Evolutionary conservation across 768 basidiomycete species (phyloP).

Genomic region (Suillus subaureus): DNA sequence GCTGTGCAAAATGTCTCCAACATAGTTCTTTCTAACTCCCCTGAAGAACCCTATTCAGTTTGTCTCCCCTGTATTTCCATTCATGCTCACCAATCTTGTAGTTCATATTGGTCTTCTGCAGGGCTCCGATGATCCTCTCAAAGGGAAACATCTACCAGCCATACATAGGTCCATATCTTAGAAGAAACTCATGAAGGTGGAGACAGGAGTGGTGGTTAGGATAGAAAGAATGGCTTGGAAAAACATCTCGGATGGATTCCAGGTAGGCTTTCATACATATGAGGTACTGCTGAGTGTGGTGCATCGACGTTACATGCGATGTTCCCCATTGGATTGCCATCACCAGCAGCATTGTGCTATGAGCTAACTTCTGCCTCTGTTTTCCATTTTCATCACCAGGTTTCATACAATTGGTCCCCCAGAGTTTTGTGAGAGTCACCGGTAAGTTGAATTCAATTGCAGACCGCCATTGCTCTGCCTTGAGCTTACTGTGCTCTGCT

Average conservation of each 20-base stretch:
- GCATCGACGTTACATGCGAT: conserved; percentile 19
- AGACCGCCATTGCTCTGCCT: conserved; percentile 35
- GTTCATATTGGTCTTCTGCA: conserved; percentile 29
- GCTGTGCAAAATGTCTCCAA: conserved; percentile 7
- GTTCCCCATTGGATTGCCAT: conserved; percentile 28
- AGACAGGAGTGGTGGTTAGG: conserved; percentile 37
- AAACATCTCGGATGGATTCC: conserved; percentile 18
- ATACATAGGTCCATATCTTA: conserved; percentile 34
- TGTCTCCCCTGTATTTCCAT: background rate
- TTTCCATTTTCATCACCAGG: background rate
- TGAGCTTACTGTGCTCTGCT: conserved; percentile 34
- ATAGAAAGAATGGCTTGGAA: conserved; percentile 18
- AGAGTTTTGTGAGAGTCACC: conserved; percentile 31
- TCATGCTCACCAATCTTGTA: conserved; percentile 23
- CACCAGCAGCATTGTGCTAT: conserved; percentile 34
- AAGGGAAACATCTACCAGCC: conserved; percentile 40
- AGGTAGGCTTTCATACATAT: conserved; percentile 31
- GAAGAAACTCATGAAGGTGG: conserved; percentile 31
- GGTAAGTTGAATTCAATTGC: conserved; percentile 29
- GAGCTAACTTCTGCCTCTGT: conserved; percentile 18
- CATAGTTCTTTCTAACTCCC: conserved; percentile 14
- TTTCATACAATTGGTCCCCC: conserved; percentile 17
- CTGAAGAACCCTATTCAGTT: background rate
- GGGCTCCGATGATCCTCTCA: conserved; percentile 27
- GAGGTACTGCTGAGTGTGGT: conserved; percentile 18